Evolutionary conservation across 169 alveolate species (phyloP), one percentile per base, ranked within the genome.

Genomic region (Plasmodium cynomolgi): DNA sequence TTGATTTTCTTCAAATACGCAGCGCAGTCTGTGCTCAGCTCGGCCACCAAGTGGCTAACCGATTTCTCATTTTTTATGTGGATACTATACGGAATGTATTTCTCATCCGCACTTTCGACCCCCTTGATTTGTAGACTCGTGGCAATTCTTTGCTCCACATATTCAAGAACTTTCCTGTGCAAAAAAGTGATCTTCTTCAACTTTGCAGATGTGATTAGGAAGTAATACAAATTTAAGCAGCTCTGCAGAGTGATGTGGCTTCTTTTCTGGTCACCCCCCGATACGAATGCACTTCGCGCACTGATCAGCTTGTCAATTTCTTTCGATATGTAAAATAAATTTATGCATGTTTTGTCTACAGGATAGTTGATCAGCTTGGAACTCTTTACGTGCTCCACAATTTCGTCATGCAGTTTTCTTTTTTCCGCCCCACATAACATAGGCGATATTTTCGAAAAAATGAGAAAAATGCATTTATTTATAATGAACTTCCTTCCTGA

Each of bases 321-420:
- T 68, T 44, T 58, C 17, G 94, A 90, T 34, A 74, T 80, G 71
- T 17, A 81, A 26, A 20, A 90, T 68, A 90, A 90, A 37, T 90
- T 71, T 58, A 81, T 37, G 47, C 39, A 62, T 68, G 71, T 81
- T 81, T 41, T 79, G 56, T 90, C 91, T 68, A 90, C 11, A 17
- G 94, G 94, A 71, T 41, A 41, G 75, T 33, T 80, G 50, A 90
- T 81, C 39, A 90, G 71, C 72, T 81, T 81, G 20, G 84, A 80
- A 26, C 44, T 62, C 34, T 90, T 71, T 39, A 58, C 91, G 34
- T 71, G 29, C 34, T 80, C 74, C 73, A 81, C 73, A 29, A 90
- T 68, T 23, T 90, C 79, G 9, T 68, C 83, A 41, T 74, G 34
- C 39, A 81, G 23, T 80, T 39, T 79, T 80, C 34, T 81, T 39